Evolutionary conservation across 2,329 filamentous ascomycete species (phyloP), one percentile per base, ranked within the genome.

Genomic region (Xylariomycetidae sp.): DNA sequence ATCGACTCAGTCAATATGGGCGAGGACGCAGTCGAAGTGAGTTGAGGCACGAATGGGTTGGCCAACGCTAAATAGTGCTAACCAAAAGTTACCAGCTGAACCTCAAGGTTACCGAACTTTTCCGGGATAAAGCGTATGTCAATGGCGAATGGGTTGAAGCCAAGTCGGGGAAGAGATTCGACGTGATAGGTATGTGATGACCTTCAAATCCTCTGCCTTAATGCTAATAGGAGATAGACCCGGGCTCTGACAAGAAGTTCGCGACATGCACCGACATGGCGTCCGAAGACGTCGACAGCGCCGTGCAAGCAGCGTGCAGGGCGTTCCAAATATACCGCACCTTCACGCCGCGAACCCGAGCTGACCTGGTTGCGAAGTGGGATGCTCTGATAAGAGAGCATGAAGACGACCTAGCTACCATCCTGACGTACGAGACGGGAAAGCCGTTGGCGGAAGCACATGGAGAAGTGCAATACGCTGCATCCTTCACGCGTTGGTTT

Each of bases 341-440:
- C 41, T 58, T 70, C 34, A 82, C 72, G 43, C 79, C 81, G 0
- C 67, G 76, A 12, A 66, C 67, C 33, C 70, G 80, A 33, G 79
- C 80, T 2, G 71, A 81, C 46, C 71, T 74, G 56, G 61, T 85
- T 8, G 57, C 80, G 34, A 77, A 77, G 54, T 85, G 80, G 78
- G 74, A 84, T 55, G 56, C 67, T 4, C 63, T 85, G 35, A 82
- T 83, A 44, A 68, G 72, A 6, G 74, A 74, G 33, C 74, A 80
- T 44, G 67, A 63, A 39, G 73, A 80, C 31, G 80, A 84, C 45
- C 58, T 84, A 20, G 77, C 78, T 3, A 70, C 71, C 15, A 75
- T 82, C 36, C 61, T 82, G 4, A 78, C 76, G 1, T 23, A 23
- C 20, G 20, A 23, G 20, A 23, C 20, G 20, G 20, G 20, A 8